Base-by-base conservation (phyloP, 768 basidiomycete species). In the Lactarius hengduanensis region DNA sequence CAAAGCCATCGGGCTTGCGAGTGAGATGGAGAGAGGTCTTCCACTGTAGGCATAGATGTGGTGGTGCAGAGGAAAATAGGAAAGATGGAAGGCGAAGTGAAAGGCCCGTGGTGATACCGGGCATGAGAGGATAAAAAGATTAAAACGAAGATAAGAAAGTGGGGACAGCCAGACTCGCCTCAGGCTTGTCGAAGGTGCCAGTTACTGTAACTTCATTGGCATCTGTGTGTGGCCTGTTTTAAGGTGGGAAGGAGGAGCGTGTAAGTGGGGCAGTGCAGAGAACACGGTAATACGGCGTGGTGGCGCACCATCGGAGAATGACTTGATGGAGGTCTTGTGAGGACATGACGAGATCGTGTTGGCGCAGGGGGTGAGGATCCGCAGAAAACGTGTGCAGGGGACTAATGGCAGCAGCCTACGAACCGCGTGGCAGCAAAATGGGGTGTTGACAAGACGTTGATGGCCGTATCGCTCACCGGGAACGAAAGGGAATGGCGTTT, bases 1-100 rank as follows among this genome's bases (percentile, higher is more conserved):
- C 68, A 45, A 77, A 77, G 26, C 75, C 73, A 53, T 67, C 61
- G n/a, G 71, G 62, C 10, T 71, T 71, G 65, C 72, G 76, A 40
- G 70, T 57, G 4, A 76, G 69, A n/a, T 69, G 72, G 16, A 75
- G 66, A 15, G 77, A 76, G 43, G 69, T 72, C 20, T 69, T 63
- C 71, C 71, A 73, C 74, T 73, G 65, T 26, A 69, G 28, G 53
- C 55, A 71, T 38, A 71, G 64, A 61, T 71, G 63, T 32, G 62
- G 63, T 11, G 62, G 63, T 11, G 62, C 13, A 6, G 63, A 63
- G 5, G 65, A 40, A 57, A 45, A 45, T 26, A 71, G 26, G 53
- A 71, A 69, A 11, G 70, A 66, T 40, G 70, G 70, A 45, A 71
- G 60, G 41, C 70, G 68, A 56, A 71, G n/a, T 6, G 70, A 66